A percentile compares a stretch with the other conserved stretches of the same genome.
Conservation (phyloP, 768 basidiomycete genomes). For the Fomitopsis serialis region DNA sequence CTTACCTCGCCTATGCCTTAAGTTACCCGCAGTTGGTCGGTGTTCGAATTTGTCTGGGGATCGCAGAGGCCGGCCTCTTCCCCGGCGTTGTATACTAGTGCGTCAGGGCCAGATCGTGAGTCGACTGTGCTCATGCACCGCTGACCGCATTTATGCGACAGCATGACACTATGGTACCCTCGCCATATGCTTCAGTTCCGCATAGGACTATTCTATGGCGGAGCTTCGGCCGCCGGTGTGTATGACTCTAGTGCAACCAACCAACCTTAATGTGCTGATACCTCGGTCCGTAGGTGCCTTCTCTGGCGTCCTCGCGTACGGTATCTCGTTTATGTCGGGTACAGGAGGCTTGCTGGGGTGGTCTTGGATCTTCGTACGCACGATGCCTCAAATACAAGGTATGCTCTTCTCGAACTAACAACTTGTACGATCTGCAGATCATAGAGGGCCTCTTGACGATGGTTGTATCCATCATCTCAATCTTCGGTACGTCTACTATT, state of each 20-base stretch:
- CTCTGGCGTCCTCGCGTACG: constrained; percentile 28
- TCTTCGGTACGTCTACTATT: constrained; percentile 44
- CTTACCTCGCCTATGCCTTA: constrained; percentile 18
- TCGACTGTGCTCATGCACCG: constrained; percentile 52
- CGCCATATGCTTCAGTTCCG: constrained; percentile 23
- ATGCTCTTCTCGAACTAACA: constrained; percentile 37
- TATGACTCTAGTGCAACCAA: constrained; percentile 36
- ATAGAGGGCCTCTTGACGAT: constrained; percentile 63
- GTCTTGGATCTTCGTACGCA: constrained; percentile 29
- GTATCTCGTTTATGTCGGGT: constrained; percentile 29
- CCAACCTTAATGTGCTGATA: constrained; percentile 38
- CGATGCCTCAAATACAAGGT: constrained; percentile 23
- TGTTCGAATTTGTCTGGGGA: constrained; percentile 51
- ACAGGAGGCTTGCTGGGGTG: constrained; percentile 22
- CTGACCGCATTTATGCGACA: constrained; percentile 36
- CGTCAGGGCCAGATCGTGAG: constrained; percentile 35
- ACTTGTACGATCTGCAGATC: constrained; percentile 54
- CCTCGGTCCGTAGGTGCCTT: constrained; percentile 35
- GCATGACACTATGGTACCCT: constrained; percentile 23
- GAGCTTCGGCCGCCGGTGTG: constrained; percentile 13
- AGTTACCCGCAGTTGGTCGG: constrained; percentile 62
- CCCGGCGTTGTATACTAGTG: constrained; percentile 74
- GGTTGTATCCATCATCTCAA: constrained; percentile 45
- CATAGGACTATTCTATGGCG: constrained; percentile 22
- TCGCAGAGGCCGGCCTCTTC: constrained; percentile 67